These are phyloP conservation scores for Tylopilus cervinicoccineus DNA, from an alignment of 768 basidiomycete species.

Conservation along the genomic window DNA sequence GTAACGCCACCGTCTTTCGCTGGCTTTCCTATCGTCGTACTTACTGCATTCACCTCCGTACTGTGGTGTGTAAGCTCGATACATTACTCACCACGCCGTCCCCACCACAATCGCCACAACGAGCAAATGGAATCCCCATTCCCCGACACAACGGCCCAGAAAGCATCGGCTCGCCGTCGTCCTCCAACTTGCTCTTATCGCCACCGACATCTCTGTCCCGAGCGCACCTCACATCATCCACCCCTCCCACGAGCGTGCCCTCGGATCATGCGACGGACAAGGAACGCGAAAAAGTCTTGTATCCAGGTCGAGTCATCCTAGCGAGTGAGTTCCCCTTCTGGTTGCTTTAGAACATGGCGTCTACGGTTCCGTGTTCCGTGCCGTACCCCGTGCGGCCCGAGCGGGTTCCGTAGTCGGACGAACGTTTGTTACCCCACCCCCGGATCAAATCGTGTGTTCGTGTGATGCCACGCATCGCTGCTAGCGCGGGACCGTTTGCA, in stretches of 20 bases:
- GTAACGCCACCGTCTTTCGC: constrained; percentile 33
- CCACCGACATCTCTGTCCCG: constrained; percentile 26
- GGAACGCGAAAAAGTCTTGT: constrained; percentile 70
- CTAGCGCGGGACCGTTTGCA: constrained; percentile 2
- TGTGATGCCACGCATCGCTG: constrained; percentile 6
- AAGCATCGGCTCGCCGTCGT: constrained; percentile 19
- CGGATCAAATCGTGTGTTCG: constrained; percentile 11
- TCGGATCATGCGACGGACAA: constrained; percentile 41
- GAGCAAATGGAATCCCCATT: constrained; percentile 26
- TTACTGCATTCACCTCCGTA: not conserved
- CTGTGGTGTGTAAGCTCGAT: constrained; percentile 48
- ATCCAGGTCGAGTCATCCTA: constrained; percentile 78
- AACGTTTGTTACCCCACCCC: not conserved
- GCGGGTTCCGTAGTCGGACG: not conserved
- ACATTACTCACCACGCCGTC: constrained; percentile 32
- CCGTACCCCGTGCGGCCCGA: not conserved
- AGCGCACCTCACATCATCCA: constrained; percentile 26
- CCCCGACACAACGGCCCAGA: constrained; percentile 18
- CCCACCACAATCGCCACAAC: constrained; percentile 16
- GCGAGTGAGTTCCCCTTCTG: constrained; percentile 54
- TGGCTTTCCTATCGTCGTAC: not conserved
- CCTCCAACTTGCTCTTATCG: constrained; percentile 26
- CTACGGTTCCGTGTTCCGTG: constrained; percentile 1
- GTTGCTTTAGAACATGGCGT: not conserved
- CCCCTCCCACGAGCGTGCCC: constrained; percentile 17